Base-by-base conservation (phyloP, 164 flowering plant species). In the Taxillus chinensis region DNA sequence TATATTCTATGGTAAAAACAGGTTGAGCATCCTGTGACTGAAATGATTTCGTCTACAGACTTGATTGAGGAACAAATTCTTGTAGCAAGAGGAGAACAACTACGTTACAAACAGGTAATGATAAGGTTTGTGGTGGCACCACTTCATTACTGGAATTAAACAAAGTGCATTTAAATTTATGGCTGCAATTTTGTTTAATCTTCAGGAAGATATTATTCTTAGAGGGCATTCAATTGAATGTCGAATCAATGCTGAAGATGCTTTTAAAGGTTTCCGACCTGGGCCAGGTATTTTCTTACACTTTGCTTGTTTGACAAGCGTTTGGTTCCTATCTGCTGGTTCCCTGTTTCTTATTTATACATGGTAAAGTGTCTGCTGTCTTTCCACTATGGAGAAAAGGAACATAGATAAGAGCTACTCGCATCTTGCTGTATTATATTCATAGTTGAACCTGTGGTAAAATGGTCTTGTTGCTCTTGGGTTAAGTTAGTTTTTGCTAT, bases 21-120 rank as follows among this genome's bases (percentile, higher is more conserved):
- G 97, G 99, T 95, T 69, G 99, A 90, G 79, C 99, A 95, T 77
- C 97, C 97, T 55, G 97, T 95, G 49, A 95, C 97, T 15, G 97
- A 91, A 74, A 91, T 95, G 97, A 91, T 95, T 68, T 95, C 82
- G 45, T 95, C 99, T 41, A 84, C 81, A 57, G 97, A 95, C 74
- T 80, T 93, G 75, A 93, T 93, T 64, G 99, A 93, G 74, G 98
- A 93, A 70, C 97, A 93, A 82, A 93, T 93, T 55, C 87, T 86
- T 70, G 97, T 89, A 16, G 97, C 99, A 41, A 81, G 67, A 80
- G 97, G 99, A 59, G 96, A 89, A 74, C 86, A 78, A 74, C 95
- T 93, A 15, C 82, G 82, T 5, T 85, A 81, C 79, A 86, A 77
- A 60, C 99, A 93, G 96, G 97, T 89, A 70, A 16, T 14, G 13